phyloP scores from a whole-genome alignment of 2,329 filamentous ascomycete genomes.

The Tolypocladium tundrense region DNA sequence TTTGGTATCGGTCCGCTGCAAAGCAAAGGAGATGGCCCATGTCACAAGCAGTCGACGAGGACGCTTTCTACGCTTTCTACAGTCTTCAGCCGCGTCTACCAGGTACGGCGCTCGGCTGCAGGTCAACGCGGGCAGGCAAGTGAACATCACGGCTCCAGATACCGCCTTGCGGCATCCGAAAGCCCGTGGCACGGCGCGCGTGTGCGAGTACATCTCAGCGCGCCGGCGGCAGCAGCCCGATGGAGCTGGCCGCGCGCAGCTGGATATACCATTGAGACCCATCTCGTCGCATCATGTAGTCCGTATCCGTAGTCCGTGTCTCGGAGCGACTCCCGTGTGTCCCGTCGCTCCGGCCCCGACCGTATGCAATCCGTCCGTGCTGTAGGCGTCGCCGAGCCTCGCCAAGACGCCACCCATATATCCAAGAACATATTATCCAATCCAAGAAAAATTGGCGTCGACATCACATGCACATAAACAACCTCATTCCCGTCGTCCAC shows the following conservation, averaged over 20 bases:
- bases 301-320: not conserved
- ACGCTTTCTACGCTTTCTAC: not conserved
- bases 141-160: not conserved
- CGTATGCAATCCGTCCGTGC: not conserved
- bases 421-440: not conserved
- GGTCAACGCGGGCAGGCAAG: not conserved
- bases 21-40: too few species aligned
- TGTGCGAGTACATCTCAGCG: slow-evolving; percentile 1
- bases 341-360: not conserved
- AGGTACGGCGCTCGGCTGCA: not conserved
- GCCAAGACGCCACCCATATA: not conserved
- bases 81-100: not conserved
- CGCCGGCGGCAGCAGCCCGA: not conserved
- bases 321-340: not conserved
- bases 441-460: not conserved
- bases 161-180: slow-evolving; percentile 2
- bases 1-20: not conserved
- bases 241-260: not conserved
- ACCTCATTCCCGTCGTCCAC: not conserved
- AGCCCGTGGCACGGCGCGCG: not conserved
- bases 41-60: not conserved
- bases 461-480: not conserved
- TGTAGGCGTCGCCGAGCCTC: not conserved
- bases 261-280: not conserved
- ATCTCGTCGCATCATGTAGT: not conserved